phyloP scores from a whole-genome alignment of 768 basidiomycete genomes.

The Podaxis sp. region DNA sequence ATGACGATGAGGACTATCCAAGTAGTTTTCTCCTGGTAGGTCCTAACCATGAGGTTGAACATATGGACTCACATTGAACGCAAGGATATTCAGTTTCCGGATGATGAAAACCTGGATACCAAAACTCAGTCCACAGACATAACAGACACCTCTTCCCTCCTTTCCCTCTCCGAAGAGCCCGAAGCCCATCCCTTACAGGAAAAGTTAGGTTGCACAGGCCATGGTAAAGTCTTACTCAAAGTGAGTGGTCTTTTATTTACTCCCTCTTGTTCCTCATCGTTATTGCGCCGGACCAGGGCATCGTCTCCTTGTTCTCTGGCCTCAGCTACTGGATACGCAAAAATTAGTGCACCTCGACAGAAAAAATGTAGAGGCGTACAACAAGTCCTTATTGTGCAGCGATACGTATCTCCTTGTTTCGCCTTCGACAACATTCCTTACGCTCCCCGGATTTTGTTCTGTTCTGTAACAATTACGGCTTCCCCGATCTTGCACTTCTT shows the following conservation, averaged over 20 bases:
- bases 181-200: not conserved
- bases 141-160: not conserved
- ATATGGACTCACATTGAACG: not conserved
- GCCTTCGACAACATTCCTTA: not conserved
- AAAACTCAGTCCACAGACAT: not conserved
- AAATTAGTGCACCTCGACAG: not conserved
- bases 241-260: not conserved
- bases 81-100: not conserved
- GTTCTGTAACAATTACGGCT: not conserved
- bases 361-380: not conserved
- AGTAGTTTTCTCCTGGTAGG: conserved; percentile 5
- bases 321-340: not conserved
- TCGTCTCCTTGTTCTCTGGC: conserved; percentile 3
- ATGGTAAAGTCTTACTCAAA: not conserved
- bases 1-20: not conserved
- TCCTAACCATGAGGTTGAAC: not conserved
- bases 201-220: not conserved
- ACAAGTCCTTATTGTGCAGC: not conserved
- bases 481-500: not conserved
- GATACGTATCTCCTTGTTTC: not conserved
- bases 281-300: not conserved
- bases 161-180: not conserved
- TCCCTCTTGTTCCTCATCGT: not conserved
- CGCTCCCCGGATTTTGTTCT: not conserved
- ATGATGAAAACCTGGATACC: not conserved